phyloP scores from a whole-genome alignment of 352 stramenopile species.

The Pythium folliculosum region DNA sequence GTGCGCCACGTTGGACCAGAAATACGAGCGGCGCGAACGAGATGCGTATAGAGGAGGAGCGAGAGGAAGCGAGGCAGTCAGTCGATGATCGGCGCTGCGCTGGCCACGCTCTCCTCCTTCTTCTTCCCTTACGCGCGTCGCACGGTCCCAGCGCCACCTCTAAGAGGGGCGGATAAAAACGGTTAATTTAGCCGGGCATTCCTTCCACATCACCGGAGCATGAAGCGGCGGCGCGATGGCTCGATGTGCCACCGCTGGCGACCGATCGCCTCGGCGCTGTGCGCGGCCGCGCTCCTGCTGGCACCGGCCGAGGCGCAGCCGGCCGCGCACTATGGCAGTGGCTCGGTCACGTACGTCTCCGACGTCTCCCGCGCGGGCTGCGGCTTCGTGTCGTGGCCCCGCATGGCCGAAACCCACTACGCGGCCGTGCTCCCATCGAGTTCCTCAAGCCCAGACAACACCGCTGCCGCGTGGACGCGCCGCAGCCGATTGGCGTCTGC shows the following conservation, averaged over 20 bases:
- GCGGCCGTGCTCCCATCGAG: conserved; percentile 6
- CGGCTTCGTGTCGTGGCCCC: conserved; percentile 36
- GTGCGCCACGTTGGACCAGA: conserved; percentile 5
- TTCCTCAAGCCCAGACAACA: background rate
- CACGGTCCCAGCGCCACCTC: background rate
- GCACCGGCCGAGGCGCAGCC: background rate
- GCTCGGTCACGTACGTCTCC: conserved; percentile 19
- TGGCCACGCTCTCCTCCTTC: background rate
- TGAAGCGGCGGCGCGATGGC: conserved; percentile 26
- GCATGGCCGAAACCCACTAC: conserved; percentile 18
- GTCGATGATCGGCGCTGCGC: conserved; percentile 16
- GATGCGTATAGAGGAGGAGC: background rate
- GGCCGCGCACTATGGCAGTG: conserved; percentile 7
- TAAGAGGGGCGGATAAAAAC: background rate
- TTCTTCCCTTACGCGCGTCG: background rate
- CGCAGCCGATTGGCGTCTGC: conserved; percentile 3
- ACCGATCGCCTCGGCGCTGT: background rate
- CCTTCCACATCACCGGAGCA: background rate
- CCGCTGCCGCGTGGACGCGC: background rate
- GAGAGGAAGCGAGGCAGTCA: background rate
- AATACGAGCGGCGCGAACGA: conserved; percentile 19
- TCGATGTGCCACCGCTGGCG: background rate
- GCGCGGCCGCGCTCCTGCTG: background rate
- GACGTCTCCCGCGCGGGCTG: conserved; percentile 27
- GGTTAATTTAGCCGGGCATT: background rate